Base-by-base conservation (phyloP, 176 grass and related monocot genomes). In the Rhynchospora breviuscula region DNA sequence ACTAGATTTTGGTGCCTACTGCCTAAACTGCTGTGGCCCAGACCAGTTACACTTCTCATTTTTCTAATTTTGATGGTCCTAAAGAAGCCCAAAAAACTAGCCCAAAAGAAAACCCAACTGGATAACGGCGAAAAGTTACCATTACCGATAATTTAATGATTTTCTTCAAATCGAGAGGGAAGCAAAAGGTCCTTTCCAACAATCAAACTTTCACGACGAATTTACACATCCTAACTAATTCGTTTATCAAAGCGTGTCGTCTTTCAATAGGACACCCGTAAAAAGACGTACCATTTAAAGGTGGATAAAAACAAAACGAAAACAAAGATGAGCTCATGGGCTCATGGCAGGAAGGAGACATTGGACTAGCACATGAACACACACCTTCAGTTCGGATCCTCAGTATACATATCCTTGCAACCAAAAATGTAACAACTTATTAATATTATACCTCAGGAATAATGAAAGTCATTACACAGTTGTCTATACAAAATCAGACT, bases 111-210 rank as follows among this genome's bases (percentile, higher is more conserved):
- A 21, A 15, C 46, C 43, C 10, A 29, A 82, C 1, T 33, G 62
- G 80, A 82, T 82, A 67, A 82, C 61, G 60, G 60, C 67, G 80
- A 19, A 63, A 52, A 67, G 14, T 66, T 67, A 67, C 25, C 45
- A 82, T 82, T 82, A 33, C 44, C 19, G 46, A 67, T 82, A 65
- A 56, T 82, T 81, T 63, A 82, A 82, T 63, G 43, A 64, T 23
- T 21, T 66, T 13, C 7, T 17, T 81, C 22, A n/a, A 45, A 23
- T 82, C 52, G 60, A 33, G 8, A 67, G 23, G 12, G 19, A 53
- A 51, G 8, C 79, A 23, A 63, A 69, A 21, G 9, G 26, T 78
- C 62, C 40, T 33, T 31, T 33, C 4, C 45, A 0, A 63, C 80
- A 54, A 13, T 14, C 80, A 6, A 67, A 7, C 6, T 23, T 82